phyloP scores from a whole-genome alignment of 2,329 filamentous ascomycete genomes.

The Fusarium sp. region DNA sequence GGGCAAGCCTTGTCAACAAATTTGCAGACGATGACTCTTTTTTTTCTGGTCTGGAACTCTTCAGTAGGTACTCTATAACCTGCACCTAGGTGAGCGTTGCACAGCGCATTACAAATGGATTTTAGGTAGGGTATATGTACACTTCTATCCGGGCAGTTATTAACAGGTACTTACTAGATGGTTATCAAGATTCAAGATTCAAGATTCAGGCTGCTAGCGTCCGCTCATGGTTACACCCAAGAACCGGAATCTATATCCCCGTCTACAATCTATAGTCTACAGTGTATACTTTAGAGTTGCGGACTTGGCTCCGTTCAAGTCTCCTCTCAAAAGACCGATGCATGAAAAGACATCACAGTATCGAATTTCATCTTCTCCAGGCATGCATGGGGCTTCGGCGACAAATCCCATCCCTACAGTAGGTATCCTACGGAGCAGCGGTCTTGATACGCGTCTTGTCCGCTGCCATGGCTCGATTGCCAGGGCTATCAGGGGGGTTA shows the following conservation, averaged over 20 bases:
- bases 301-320: not conserved
- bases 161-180: not conserved
- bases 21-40: not conserved
- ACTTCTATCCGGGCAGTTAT: not conserved
- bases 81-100: not conserved
- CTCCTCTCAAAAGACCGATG: not conserved
- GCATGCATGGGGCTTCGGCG: conserved; percentile 3
- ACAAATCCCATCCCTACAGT: conserved; percentile 19
- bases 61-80: not conserved
- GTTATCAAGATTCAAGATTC: not conserved
- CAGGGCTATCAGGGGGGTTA: conserved; percentile 30
- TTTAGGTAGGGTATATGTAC: not conserved
- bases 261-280: not conserved
- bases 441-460: conserved; percentile 29
- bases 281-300: not conserved
- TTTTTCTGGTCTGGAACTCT: not conserved
- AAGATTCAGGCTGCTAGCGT: not conserved
- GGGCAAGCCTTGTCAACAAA: not conserved
- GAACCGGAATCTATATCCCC: conserved; percentile 2
- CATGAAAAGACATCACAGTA: not conserved
- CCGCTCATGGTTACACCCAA: not conserved
- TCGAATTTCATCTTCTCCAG: conserved; percentile 5
- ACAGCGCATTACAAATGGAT: not conserved
- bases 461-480: conserved; percentile 22
- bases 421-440: not conserved